Evolutionary conservation across 176 grass and related monocot genomes (phyloP), one percentile per base, ranked within the genome.

Genomic region (Triticum turgidum): DNA sequence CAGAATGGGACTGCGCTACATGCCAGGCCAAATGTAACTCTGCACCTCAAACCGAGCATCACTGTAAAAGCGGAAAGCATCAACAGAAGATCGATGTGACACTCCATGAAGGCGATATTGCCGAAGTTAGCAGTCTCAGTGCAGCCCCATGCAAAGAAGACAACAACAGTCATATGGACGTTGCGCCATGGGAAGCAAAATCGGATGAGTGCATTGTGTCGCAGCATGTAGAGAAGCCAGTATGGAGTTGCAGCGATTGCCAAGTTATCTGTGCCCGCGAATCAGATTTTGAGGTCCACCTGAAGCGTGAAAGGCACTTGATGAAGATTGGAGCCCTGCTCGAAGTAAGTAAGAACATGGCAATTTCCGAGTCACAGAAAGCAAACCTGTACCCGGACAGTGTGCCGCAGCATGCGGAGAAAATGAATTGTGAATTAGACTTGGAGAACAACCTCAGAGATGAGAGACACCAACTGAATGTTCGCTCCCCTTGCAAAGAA

Each of bases 241-340:
- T 25, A 65, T 52, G 49, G 49, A 52, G 35, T 12, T 86, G 88
- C 65, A 32, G 11, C 41, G 45, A 63, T 54, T 90, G 84, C 65
- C 52, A 86, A 64, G 84, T 74, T 15, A 58, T 21, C 9, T 84
- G 54, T 8, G 59, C 22, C 15, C 37, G 72, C 11, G 51, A 51
- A 61, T 52, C 78, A 37, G 38, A 63, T 20, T 25, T 78, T 73
- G 22, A 70, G 69, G 11, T 24, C 37, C 69, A 73, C 38, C 37
- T 73, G 37, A 73, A 73, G 61, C 44, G 59, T 76, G 74, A 75
- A 73, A 24, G 37, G 10, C 69, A 73, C 37, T 73, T 73, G 0
- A 42, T 6, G 21, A 73, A 73, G 37, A 73, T 73, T 42, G 37
- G 38, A 73, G 10, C 37, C 69, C 37, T 73, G 41, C 21, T 42